Evolutionary conservation across 2,329 filamentous ascomycete species (phyloP).

Genomic region (Scorias spongiosa): DNA sequence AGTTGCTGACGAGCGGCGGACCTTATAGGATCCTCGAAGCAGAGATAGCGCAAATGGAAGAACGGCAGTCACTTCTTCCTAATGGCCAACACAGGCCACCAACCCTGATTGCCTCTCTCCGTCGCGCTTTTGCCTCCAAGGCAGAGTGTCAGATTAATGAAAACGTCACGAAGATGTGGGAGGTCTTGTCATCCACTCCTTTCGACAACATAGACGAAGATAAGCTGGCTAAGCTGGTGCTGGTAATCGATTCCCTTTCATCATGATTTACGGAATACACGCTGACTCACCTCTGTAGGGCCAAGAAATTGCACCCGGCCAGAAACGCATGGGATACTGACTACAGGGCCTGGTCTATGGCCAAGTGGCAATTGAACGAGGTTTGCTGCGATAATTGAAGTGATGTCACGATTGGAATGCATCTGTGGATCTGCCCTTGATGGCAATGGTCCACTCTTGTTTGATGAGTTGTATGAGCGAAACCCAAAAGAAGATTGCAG

Average conservation of each 20-base stretch:
- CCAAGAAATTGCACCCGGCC: not conserved
- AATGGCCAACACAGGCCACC: conserved; percentile 10
- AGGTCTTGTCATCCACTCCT: conserved; percentile 11
- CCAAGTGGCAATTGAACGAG: not conserved
- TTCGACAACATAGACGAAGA: conserved; percentile 14
- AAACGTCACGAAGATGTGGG: conserved; percentile 18
- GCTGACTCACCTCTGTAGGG: not conserved
- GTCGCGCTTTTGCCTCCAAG: conserved; percentile 14
- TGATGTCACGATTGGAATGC: too few species aligned
- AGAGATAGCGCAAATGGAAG: conserved; percentile 13
- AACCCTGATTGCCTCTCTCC: conserved; percentile 15
- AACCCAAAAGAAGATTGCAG: too few species aligned
- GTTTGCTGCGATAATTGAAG: not conserved
- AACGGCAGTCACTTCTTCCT: conserved; percentile 10
- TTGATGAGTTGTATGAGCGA: too few species aligned
- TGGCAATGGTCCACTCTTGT: too few species aligned
- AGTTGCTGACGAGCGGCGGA: not conserved
- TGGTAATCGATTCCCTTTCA: not conserved
- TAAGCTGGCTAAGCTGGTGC: conserved; percentile 8
- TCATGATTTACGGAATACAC: too few species aligned
- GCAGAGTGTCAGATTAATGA: conserved; percentile 8
- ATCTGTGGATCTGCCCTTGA: too few species aligned
- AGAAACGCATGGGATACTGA: not conserved
- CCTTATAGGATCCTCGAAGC: conserved; percentile 8
- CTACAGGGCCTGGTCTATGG: not conserved